Conservation (phyloP, 2,329 filamentous ascomycete genomes). For the Ceratocystis harringtonii region DNA sequence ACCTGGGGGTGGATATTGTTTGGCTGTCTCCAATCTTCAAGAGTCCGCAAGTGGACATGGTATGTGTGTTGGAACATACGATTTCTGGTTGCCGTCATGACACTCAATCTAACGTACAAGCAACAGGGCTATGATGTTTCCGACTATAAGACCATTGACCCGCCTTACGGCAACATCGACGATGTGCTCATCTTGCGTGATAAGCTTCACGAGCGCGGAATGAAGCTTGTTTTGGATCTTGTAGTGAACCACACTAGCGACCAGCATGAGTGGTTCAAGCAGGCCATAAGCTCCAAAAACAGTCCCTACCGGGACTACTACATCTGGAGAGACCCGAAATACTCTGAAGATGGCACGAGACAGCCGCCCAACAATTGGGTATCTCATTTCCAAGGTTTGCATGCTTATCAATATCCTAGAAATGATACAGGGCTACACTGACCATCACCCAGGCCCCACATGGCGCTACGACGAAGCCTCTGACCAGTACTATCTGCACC, state of each 20-base stretch:
- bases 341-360: constrained; percentile 40
- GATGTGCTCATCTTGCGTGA: constrained; percentile 51
- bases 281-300: constrained; percentile 42
- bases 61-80: neutral
- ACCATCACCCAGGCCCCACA: constrained; percentile 25
- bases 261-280: constrained; percentile 54
- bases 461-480: constrained; percentile 37
- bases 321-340: constrained; percentile 47
- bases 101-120: neutral
- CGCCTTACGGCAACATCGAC: constrained; percentile 49
- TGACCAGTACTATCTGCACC: constrained; percentile 44
- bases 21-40: constrained; percentile 38
- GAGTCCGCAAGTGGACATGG: constrained; percentile 49
- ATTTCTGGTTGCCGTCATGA: neutral
- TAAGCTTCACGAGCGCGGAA: constrained; percentile 43
- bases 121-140: constrained; percentile 50
- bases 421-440: neutral
- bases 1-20: constrained; percentile 42
- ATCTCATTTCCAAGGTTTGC: constrained; percentile 16
- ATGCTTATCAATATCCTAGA: neutral
- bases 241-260: constrained; percentile 57
- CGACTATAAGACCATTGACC: constrained; percentile 51
- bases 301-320: constrained; percentile 46
- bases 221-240: constrained; percentile 57
- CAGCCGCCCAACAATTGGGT: constrained; percentile 47